Evolutionary conservation across 441 rosid species (phyloP), one percentile per base, ranked within the genome.

Genomic region (Cnidoscolus chayamansa): DNA sequence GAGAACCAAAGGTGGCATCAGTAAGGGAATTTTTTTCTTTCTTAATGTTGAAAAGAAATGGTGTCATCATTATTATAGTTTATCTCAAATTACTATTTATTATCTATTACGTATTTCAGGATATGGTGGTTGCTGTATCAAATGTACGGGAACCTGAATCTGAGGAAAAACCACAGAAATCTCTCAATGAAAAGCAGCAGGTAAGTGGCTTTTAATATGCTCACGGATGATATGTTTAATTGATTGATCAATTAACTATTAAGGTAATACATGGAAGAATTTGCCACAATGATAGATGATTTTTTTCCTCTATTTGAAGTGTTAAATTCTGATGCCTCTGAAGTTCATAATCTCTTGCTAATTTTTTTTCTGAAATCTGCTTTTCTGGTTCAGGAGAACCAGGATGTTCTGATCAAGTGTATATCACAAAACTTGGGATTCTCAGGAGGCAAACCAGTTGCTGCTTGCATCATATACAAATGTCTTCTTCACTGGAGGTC

Each of bases 401-500:
- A 96, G 80, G 99, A 96, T 72, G 69, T 96, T 71, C 85, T 96
- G 74, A 85, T 96, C 80, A 94, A 92, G 86, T 94, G 98, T 73
- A 83, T 94, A 68, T 85, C 98, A 45, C 90, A 94, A 76, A 91
- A 94, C 84, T 85, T 96, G 83, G 98, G 97, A 79, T 96, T 92
- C 76, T 86, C 95, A 74, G 95, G 89, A 63, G 86, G 85, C 76
- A 96, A 90, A 83, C 99, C 99, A 55, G 86, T 96, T 76, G 98
- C 98, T 84, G 98, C 98, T 73, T 94, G 97, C 79, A 83, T 94
- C 73, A 90, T 96, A 73, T 96, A 96, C 85, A 96, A 92, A 84
- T 90, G 93, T 77, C 98, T 96, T 48, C 97, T 96, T 79, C 98
- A 94, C 58, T 96, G 99, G 99, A 91, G 98, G 76, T 96, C 99